Evolutionary conservation across 176 grass and related monocot genomes (phyloP).

Genomic region (Elymus sibiricus): DNA sequence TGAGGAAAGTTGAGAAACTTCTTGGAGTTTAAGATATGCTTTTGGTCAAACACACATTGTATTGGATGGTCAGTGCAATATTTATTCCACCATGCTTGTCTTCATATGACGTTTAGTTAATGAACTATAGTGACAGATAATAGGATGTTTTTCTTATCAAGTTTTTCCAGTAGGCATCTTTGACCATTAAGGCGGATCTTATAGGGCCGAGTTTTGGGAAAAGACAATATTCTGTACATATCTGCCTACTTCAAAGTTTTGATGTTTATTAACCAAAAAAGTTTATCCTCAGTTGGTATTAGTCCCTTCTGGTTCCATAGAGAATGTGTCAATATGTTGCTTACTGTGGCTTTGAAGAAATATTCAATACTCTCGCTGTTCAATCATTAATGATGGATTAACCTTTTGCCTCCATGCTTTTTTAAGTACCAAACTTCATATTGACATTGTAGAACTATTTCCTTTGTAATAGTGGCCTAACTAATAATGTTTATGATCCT

Average conservation of each 20-base stretch:
- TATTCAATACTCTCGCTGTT: background rate
- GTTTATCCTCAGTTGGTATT: constrained; percentile 20
- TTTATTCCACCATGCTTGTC: background rate
- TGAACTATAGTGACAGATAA: background rate
- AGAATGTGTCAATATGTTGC: constrained; percentile 20
- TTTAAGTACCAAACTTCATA: background rate
- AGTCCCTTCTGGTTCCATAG: background rate
- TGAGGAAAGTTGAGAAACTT: background rate
- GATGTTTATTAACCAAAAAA: background rate
- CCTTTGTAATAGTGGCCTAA: background rate
- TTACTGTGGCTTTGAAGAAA: constrained; percentile 22
- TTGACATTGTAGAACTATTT: constrained; percentile 15
- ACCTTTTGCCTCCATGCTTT: background rate
- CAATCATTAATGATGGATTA: constrained; percentile 3
- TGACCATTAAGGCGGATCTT: constrained; percentile 6
- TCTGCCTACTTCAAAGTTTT: constrained; percentile 11
- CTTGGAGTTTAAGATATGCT: background rate
- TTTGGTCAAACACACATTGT: background rate
- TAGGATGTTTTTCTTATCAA: background rate
- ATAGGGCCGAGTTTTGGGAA: background rate
- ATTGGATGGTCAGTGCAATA: background rate
- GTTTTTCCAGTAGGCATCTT: background rate
- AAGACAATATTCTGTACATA: constrained; percentile 6
- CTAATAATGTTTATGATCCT: background rate
- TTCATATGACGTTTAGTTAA: constrained; percentile 10